phyloP scores from a whole-genome alignment of 192 early-diverging fungal species.

The Coemansia biformis region DNA sequence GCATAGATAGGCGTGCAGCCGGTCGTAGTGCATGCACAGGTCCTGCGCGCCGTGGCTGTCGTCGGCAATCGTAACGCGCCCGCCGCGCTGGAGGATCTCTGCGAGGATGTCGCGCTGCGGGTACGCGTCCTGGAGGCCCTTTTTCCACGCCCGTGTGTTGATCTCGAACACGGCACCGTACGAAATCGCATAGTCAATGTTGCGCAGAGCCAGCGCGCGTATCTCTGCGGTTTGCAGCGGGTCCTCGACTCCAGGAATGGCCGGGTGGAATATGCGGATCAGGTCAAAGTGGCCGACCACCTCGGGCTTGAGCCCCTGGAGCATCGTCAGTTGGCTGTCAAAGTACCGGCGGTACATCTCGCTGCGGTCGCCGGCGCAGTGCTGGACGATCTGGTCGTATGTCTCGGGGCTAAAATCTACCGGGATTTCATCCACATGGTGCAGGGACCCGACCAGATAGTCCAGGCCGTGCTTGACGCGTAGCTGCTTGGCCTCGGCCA shows the following conservation, averaged over 20 bases:
- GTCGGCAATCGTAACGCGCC: conserved; percentile 81
- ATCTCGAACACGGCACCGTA: conserved; percentile 91
- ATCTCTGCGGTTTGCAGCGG: conserved; percentile 43
- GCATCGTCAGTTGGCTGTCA: conserved; percentile 78
- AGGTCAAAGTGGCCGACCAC: conserved; percentile 98
- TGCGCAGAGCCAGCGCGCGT: conserved; percentile 57
- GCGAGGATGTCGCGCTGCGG: conserved; percentile 78
- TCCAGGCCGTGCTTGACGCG: conserved; percentile 56
- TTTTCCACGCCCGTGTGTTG: conserved; percentile 91
- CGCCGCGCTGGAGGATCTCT: conserved; percentile 59
- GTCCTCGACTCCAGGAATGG: conserved; percentile 24
- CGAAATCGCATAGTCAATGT: conserved; percentile 70
- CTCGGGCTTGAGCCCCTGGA: conserved; percentile 64
- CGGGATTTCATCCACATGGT: conserved; percentile 77
- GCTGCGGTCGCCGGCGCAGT: conserved; percentile 28
- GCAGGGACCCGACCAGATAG: conserved; percentile 89
- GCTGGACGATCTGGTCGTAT: conserved; percentile 48
- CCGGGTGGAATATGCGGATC: conserved; percentile 74
- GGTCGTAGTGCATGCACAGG: conserved; percentile 81
- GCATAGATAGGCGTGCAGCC: conserved; percentile 63
- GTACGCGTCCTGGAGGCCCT: conserved; percentile 78
- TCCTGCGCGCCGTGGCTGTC: conserved; percentile 89
- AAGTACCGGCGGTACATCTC: conserved; percentile 75
- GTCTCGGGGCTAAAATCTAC: conserved; percentile 72
- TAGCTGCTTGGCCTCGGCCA: conserved; percentile 52